phyloP scores from a whole-genome alignment of 2,329 filamentous ascomycete species.

The Neonectria punicea region DNA sequence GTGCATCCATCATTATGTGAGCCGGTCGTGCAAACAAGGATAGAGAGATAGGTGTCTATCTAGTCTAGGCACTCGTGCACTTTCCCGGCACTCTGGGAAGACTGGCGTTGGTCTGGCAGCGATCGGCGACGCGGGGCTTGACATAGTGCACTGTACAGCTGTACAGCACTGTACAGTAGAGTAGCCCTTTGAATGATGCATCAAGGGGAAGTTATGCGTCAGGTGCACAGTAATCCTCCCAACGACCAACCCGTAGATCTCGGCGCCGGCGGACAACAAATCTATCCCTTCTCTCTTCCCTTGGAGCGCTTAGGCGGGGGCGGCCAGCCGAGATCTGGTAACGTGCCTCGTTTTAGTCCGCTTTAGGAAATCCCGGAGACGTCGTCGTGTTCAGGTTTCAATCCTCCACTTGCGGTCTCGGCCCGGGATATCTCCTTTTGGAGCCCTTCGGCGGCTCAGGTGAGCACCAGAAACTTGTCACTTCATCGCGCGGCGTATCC shows the following conservation, averaged over 20 bases:
- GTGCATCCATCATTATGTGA: not conserved
- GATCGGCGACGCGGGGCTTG: not conserved
- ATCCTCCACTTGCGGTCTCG: conserved; percentile 19
- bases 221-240: not conserved
- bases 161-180: no score
- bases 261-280: conserved; percentile 18
- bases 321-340: not conserved
- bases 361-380: conserved; percentile 32
- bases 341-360: conserved; percentile 20
- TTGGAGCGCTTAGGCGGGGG: not conserved
- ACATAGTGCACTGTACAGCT: no score
- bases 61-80: not conserved
- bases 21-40: not conserved
- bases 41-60: not conserved
- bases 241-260: not conserved
- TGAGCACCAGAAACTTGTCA: conserved; percentile 17
- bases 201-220: not conserved
- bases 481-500: conserved; percentile 1
- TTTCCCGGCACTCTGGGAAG: conserved; percentile 20
- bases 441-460: conserved; percentile 7
- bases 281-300: not conserved
- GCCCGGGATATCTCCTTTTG: conserved; percentile 23
- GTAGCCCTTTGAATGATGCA: not conserved
- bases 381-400: not conserved
- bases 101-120: conserved; percentile 15